Evolutionary conservation across 345 rosid genomes (phyloP), one percentile per base, ranked within the genome.

Genomic region (Tarenaya hassleriana): DNA sequence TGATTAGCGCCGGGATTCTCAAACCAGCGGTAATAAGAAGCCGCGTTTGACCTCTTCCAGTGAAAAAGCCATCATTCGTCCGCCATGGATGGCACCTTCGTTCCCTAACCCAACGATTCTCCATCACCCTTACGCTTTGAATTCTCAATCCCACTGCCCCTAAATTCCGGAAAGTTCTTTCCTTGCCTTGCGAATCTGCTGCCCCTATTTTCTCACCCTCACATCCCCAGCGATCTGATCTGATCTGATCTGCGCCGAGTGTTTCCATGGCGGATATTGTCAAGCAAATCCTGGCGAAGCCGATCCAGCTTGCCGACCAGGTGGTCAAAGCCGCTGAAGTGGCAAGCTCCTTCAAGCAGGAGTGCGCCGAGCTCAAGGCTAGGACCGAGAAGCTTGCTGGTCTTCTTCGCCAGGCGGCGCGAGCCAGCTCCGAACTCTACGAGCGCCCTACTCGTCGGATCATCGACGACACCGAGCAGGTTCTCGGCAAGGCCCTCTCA

Each of bases 371-470:
- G 20, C 73, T 86, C 58, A 77, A 83, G 58, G 64, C 86, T 64
- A 81, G 73, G 73, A 73, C 89, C 5, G 92, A 86, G 63, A 81
- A 77, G 49, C 94, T 83, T n/a, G 77, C 74, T 3, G 70, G 64
- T 41, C 63, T 86, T 2, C 84, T 86, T 61, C 76, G 92, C 4
- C 95, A 86, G 62, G 95, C 89, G 13, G 95, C 95, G 1, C 80
- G 95, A 13, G 77, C 83, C 1, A 70, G 92, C 49, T 68, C 80
- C 44, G 95, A 81, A 16, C 81, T 81, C 7, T 86, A 86, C 75
- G 95, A 86, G 66, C 86, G 92, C 0, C 95, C 92, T 47, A 79
- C 92, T 11, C 73, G 84, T 60, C 84, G 95, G 20, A 86, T 83
- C 79, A 75, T 86, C 46, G 89, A 83, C 31, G 94, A 83, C 58